Evolutionary conservation across 345 rosid species (phyloP), one percentile per base, ranked within the genome.

Genomic region (Theobroma cacao): DNA sequence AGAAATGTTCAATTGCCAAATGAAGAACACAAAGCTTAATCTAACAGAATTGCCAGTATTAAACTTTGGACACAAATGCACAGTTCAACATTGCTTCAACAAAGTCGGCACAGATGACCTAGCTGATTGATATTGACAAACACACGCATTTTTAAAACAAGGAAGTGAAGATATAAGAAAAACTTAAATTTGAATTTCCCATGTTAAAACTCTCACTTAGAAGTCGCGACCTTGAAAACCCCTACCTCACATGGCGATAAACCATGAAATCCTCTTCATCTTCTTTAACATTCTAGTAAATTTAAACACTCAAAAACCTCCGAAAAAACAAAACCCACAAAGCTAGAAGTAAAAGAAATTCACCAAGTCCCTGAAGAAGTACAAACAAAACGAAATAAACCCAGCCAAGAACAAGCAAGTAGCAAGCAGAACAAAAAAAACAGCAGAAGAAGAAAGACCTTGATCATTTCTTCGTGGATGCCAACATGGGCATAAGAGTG

Each of bases 391-490:
- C 20, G 12, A 28, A 79, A 59, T 10, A 47, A 20, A 59, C 14
- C 28, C 13, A 48, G 24, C 36, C 18, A 73, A 52, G 68, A 17
- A 68, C 7, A 43, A 20, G 55, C 3, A 22, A 3, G 45, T 8
- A 31, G 55, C 52, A 31, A 72, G 69, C 13, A 56, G 53, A 62
- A 78, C 1, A 61, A 61, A 72, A 47, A 72, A 61, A n/a, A 63
- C n/a, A n/a, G n/a, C n/a, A 13, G 7, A 8, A 66, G 43, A 26
- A 43, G 12, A 47, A 69, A 70, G 18, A 87, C 98, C 95, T 95
- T 95, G 87, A 95, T 91, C 98, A 93, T 95, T 85, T 95, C 98
- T 84, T 93, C 97, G 82, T 95, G 99, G 68, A 95, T 92, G 78
- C 98, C 98, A 17, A 92, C 88, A 79, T 95, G 98, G 74, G 98